Conservation (phyloP, 768 basidiomycete species). For the Exidia glandulosa region DNA sequence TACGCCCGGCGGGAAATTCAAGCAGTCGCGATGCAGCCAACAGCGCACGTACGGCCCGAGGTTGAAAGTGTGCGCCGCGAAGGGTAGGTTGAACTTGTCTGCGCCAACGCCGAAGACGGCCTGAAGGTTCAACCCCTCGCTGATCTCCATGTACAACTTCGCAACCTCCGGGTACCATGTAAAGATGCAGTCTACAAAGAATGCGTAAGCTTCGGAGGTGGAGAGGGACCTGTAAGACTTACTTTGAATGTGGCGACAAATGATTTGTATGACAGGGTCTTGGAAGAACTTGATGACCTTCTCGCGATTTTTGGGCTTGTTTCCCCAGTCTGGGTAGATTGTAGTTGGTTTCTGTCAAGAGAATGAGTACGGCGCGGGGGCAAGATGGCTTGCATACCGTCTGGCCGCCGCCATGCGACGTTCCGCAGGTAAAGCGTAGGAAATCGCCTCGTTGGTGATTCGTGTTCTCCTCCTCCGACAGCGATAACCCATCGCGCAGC, state of each 20-base stretch:
- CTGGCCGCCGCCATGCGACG: background rate
- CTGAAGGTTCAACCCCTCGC: background rate
- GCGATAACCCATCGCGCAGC: no score
- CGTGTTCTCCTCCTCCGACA: background rate
- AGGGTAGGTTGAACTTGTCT: slow-evolving; percentile 13
- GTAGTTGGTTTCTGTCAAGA: background rate
- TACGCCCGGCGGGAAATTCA: slow-evolving; percentile 22
- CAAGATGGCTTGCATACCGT: background rate
- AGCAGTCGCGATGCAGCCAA: slow-evolving; percentile 14
- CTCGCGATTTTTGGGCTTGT: background rate
- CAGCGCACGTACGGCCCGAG: slow-evolving; percentile 14
- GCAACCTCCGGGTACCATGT: background rate
- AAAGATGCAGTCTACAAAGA: background rate
- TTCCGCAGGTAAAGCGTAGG: background rate
- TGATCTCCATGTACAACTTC: background rate
- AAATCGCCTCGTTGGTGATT: background rate
- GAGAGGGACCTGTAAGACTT: background rate
- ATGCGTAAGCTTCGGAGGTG: background rate
- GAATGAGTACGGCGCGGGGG: background rate
- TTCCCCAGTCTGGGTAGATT: background rate
- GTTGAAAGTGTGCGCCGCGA: slow-evolving; percentile 20
- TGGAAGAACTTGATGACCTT: background rate
- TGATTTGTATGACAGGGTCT: background rate
- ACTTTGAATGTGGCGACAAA: background rate
- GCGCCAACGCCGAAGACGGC: background rate